Conservation (phyloP, 2,329 filamentous ascomycete genomes). For the Dothideomycetes sp. region DNA sequence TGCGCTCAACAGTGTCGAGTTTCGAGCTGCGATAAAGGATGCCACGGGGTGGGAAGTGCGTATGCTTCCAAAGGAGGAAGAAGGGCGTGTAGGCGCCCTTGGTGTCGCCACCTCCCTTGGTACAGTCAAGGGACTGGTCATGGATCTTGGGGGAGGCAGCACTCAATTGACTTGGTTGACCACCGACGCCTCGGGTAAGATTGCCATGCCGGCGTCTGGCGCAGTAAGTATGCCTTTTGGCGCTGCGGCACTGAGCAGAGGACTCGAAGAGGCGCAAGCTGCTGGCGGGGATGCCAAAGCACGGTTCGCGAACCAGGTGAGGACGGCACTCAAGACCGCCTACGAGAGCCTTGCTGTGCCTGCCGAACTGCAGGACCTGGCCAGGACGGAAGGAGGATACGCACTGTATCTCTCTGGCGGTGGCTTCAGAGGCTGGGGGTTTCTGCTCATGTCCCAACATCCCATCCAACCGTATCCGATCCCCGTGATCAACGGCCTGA, state of each 20-base stretch:
- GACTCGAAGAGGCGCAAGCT: slow-evolving; percentile 35
- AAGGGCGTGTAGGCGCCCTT: slow-evolving; percentile 72
- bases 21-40: slow-evolving; percentile 52
- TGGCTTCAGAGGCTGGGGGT: slow-evolving; percentile 84
- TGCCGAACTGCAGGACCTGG: slow-evolving; percentile 32
- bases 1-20: slow-evolving; percentile 60
- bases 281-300: slow-evolving; percentile 29
- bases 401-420: slow-evolving; percentile 80
- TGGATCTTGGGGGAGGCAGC: slow-evolving; percentile 74
- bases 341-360: slow-evolving; percentile 43
- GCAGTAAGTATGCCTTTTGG: slow-evolving; percentile 60
- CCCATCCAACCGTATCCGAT: slow-evolving; percentile 69
- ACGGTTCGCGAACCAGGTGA: slow-evolving; percentile 26
- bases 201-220: slow-evolving; percentile 41
- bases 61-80: slow-evolving; percentile 66
- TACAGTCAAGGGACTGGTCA: slow-evolving; percentile 64
- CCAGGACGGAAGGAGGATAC: slow-evolving; percentile 39
- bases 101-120: slow-evolving; percentile 68
- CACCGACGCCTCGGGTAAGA: slow-evolving; percentile 35
- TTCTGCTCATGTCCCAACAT: slow-evolving; percentile 73
- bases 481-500: slow-evolving; percentile 70
- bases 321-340: slow-evolving; percentile 38
- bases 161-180: slow-evolving; percentile 59
- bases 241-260: slow-evolving; percentile 52
- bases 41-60: slow-evolving; percentile 58